Conservation (phyloP, 2,329 filamentous ascomycete genomes). For the Coniochaeta ligniaria region DNA sequence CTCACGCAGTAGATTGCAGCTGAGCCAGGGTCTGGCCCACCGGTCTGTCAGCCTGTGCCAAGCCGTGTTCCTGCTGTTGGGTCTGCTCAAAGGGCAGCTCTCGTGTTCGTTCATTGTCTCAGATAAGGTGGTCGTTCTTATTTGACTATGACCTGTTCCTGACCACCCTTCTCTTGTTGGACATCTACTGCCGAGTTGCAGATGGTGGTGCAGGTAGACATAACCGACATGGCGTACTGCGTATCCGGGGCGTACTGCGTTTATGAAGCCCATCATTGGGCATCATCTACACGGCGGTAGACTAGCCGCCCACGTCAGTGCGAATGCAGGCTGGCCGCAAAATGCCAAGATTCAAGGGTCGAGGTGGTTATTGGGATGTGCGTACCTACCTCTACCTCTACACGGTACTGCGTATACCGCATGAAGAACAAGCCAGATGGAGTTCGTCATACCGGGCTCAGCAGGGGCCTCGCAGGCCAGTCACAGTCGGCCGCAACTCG, state of each 20-base stretch:
- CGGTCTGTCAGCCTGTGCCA: not conserved
- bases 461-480: not conserved
- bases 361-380: not conserved
- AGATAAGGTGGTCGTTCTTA: not conserved
- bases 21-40: not conserved
- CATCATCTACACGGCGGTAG: not conserved
- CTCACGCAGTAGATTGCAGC: not conserved
- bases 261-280: not conserved
- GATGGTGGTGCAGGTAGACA: not conserved
- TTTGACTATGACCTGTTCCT: not conserved
- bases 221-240: not conserved
- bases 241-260: not conserved
- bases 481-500: not conserved
- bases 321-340: not conserved
- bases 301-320: not conserved
- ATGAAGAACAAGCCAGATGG: not conserved
- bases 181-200: not conserved
- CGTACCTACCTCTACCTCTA: too few relatives aligned
- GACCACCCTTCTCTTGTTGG: not conserved
- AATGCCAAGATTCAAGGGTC: not conserved
- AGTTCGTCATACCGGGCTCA: not conserved
- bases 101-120: not conserved
- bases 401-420: not conserved
- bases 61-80: not conserved
- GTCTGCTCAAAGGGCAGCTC: not conserved